Conservation (phyloP, 352 stramenopile genomes). For the Globisporangium sylvaticum region DNA sequence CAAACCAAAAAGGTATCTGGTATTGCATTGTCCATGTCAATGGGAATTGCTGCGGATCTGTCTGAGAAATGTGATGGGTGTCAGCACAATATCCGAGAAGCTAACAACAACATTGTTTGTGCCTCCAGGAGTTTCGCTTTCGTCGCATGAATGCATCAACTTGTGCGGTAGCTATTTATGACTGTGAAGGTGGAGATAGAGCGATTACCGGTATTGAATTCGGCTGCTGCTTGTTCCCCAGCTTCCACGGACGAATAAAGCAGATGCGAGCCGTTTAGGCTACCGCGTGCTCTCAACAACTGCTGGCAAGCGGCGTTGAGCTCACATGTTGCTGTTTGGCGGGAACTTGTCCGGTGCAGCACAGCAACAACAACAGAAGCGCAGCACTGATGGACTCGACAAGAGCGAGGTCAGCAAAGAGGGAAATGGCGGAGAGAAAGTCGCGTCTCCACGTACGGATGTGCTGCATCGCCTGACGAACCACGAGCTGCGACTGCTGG, state of each 20-base stretch:
- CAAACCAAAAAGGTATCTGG: not conserved
- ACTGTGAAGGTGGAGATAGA: not conserved
- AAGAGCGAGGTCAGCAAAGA: not conserved
- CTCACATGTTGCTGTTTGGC: conserved; percentile 63
- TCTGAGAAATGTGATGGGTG: not conserved
- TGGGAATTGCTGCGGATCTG: not conserved
- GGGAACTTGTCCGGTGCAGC: conserved; percentile 41
- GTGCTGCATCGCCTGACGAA: conserved; percentile 66
- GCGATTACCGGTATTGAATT: not conserved
- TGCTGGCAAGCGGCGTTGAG: not conserved
- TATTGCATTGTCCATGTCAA: not conserved
- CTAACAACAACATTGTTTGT: not conserved
- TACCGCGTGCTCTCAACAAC: too few species aligned
- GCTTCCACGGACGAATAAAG: not conserved
- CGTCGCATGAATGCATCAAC: not conserved
- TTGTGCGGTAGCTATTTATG: not conserved
- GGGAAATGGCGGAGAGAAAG: conserved; percentile 2
- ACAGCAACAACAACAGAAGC: conserved; percentile 8
- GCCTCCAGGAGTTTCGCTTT: not conserved
- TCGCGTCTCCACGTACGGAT: conserved; percentile 50
- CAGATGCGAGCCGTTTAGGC: not conserved
- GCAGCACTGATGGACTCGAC: not conserved
- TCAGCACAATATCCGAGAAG: not conserved
- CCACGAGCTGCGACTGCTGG: conserved; percentile 70
- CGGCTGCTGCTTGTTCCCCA: not conserved